Base-by-base conservation (phyloP, 305 asterid genomes). In the Solanum hybrid region DNA sequence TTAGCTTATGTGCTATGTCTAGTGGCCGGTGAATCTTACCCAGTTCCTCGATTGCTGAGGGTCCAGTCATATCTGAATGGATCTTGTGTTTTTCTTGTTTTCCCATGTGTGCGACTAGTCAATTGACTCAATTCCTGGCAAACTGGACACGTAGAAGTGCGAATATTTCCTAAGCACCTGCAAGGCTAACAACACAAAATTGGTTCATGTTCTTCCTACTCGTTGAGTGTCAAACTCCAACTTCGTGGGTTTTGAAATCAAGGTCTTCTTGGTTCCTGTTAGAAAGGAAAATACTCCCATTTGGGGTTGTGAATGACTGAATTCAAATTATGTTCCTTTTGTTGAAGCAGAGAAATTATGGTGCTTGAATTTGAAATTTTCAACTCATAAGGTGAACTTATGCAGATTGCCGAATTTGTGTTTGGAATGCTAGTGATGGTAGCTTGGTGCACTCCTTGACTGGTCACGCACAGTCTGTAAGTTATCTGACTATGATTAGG, bases 381-480 rank as follows among this genome's bases (percentile, higher is more conserved):
- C 56, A 29, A 91, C 79, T 91, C 76, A 80, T 86, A 73, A n/a
- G 75, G 42, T 85, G 88, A 89, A 60, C 88, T 29, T 92, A 72
- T 93, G 96, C 99, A 97, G 99, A 97, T 93, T 93, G 95, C 95
- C 94, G 99, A 91, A 96, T 97, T 92, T 97, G 99, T 90, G 99
- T 97, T 90, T 97, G 99, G 99, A 97, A 97, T 96, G 99, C 99
- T 92, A 95, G 92, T 93, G 99, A 97, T 93, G 99, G 99, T 86
- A 96, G 99, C 95, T 95, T 97, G 96, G 97, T 97, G 91, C 99
- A 97, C 94, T 96, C 99, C 90, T 92, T 97, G 96, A 95, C 98
- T 86, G 99, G 99, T 90, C 99, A 97, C 91, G 91, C 94, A 69
- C 96, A 95, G 87, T 96, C 99, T 90, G 99, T 97, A 95, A 91